Base-by-base conservation (phyloP, 257 asterid species). In the Datura wrightii region DNA sequence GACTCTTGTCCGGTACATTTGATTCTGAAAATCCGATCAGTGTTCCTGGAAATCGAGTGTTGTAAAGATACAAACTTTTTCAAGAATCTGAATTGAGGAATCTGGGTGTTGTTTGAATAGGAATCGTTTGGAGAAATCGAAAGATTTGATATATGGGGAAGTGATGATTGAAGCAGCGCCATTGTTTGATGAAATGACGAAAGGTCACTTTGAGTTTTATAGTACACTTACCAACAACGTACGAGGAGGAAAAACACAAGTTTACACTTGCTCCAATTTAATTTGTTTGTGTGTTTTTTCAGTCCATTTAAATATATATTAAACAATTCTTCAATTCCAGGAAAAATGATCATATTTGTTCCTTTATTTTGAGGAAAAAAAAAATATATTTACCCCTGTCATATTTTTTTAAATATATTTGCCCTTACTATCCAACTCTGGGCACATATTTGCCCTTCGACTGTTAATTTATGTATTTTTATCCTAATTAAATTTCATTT, bases 1-100 rank as follows among this genome's bases (percentile, higher is more conserved):
- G 83, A n/a, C 41, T 82, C 92, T 42, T 89, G 85, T 24, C 83
- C 89, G 34, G 86, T 83, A 86, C 96, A 92, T 71, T 60, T 90
- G 67, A 89, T 60, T 85, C 83, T 84, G 81, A 87, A 80, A 13
- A 60, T 2, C 5, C 60, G 65, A 15, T 53, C 44, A 74, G 55
- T 79, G 2, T 50, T 39, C 50, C 70, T 16, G 31, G 31, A 24
- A 53, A 53, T 59, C 4, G 87, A 86, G 52, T 34, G 48, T 18
- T 46, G 84, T 36, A 65, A 83, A 66, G 85, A 54, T 50, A 65
- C 53, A 9, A 84, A 18, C 0, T 67, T 84, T 34, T 69, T 53
- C 15, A 69, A 84, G 62, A 10, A n/a, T 3, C 67, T 80, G 85
- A 42, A 62, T 76, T 60, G 31, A 53, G 55, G 67, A 58, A 56